Percentiles rank a stretch among this genome's conserved stretches.
Evolutionary conservation across 164 flowering plant species (phyloP).

Genomic region (Stephania yunnanensis): DNA sequence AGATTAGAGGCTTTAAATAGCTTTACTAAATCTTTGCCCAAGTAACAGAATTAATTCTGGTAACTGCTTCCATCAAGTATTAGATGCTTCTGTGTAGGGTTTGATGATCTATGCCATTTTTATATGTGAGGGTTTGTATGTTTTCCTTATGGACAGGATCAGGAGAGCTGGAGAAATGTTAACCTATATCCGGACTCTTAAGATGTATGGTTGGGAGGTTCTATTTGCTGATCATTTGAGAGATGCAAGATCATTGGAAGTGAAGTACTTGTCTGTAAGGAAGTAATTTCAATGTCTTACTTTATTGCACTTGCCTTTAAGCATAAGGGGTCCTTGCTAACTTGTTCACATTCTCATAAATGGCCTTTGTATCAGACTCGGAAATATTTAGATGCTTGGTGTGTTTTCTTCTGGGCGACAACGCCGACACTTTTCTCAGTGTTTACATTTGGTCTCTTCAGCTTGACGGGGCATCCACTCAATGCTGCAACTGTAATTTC

Average conservation of each 20-base stretch:
- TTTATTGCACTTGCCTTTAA: background rate
- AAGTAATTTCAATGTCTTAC: constrained; percentile 2
- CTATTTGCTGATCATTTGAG: constrained; percentile 67
- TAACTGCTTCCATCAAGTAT: too few species aligned
- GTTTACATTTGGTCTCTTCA: constrained; percentile 81
- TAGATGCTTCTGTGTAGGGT: too few species aligned
- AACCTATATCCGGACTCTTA: constrained; percentile 72
- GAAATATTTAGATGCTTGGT: constrained; percentile 98
- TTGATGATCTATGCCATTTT: too few species aligned
- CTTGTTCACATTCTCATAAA: constrained; percentile 2
- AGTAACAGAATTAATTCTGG: too few species aligned
- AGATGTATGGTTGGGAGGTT: constrained; percentile 94
- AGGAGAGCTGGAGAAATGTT: constrained; percentile 81
- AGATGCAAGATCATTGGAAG: constrained; percentile 79
- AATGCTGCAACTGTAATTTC: constrained; percentile 84
- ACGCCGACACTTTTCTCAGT: constrained; percentile 95
- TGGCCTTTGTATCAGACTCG: constrained; percentile 50
- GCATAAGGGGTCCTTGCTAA: constrained; percentile 7
- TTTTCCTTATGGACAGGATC: constrained; percentile 42
- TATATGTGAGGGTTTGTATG: too few species aligned
- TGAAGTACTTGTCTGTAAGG: constrained; percentile 71
- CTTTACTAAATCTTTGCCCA: too few species aligned
- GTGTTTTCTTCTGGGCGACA: constrained; percentile 99
- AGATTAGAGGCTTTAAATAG: too few species aligned
- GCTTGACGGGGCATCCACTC: constrained; percentile 73